Evolutionary conservation across 345 rosid species (phyloP).

Genomic region (Corchorus olitorius): DNA sequence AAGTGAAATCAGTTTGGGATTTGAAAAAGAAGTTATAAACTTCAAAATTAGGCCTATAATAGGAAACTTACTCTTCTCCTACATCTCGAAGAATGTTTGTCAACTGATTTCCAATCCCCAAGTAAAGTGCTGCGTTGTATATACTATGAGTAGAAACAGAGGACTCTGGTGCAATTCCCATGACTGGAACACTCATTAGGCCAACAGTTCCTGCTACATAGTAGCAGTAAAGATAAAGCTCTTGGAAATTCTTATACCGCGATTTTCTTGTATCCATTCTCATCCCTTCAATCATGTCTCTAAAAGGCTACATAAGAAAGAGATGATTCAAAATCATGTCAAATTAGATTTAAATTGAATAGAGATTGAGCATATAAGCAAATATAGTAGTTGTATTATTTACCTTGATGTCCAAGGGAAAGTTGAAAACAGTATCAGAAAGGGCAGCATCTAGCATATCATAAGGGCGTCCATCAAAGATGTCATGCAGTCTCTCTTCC

Average conservation of each 20-base stretch:
- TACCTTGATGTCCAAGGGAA: constrained; percentile 57
- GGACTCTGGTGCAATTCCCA: constrained; percentile 60
- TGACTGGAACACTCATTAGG: constrained; percentile 60
- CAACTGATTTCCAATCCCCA: constrained; percentile 65
- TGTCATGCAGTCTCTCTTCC: constrained; percentile 62
- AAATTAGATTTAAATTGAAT: background rate
- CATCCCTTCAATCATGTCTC: constrained; percentile 70
- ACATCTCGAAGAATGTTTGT: constrained; percentile 69
- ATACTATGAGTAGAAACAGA: constrained; percentile 32
- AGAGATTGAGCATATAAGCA: background rate
- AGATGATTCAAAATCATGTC: background rate
- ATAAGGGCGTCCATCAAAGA: constrained; percentile 55
- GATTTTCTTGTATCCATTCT: constrained; percentile 55
- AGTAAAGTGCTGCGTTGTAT: constrained; percentile 47
- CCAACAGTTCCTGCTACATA: constrained; percentile 64
- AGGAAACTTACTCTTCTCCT: constrained; percentile 55
- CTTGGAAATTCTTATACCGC: constrained; percentile 50
- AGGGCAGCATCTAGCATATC: constrained; percentile 69
- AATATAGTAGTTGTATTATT: background rate
- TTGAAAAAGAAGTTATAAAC: no score
- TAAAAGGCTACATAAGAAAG: constrained; percentile 44
- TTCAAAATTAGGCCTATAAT: background rate
- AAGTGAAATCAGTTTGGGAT: background rate
- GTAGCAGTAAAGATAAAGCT: constrained; percentile 61
- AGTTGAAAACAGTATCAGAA: constrained; percentile 48